Conservation (phyloP, 176 grass and related monocot genomes). For the Lolium multiflorum region DNA sequence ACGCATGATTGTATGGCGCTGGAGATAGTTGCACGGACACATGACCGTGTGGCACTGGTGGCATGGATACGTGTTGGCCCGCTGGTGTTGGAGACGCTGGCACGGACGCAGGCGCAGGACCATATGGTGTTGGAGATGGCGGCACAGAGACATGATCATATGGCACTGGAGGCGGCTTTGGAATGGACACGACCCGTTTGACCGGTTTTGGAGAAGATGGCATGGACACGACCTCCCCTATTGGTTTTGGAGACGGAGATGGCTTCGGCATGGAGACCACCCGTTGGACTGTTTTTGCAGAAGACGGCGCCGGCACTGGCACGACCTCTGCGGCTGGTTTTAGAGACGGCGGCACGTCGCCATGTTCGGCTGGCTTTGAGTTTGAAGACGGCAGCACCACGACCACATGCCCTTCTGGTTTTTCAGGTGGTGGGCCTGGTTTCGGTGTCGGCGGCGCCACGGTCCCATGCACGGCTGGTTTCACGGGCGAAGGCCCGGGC, state of each 20-base stretch:
- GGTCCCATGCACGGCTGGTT: neutral
- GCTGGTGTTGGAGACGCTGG: too few species aligned
- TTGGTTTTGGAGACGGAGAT: neutral
- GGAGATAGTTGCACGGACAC: too few species aligned
- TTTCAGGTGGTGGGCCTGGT: neutral
- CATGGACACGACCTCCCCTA: neutral
- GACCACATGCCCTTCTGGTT: neutral
- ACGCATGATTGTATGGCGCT: too few species aligned
- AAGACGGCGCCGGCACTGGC: neutral
- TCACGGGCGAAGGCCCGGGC: neutral
- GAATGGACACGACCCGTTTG: slow-evolving; percentile 13
- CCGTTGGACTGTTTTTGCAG: neutral
- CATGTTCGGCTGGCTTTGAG: neutral
- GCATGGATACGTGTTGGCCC: too few species aligned
- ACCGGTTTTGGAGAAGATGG: neutral
- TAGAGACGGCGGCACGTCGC: neutral
- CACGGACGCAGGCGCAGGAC: too few species aligned
- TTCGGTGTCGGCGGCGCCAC: neutral
- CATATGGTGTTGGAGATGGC: too few species aligned
- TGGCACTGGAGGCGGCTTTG: too few species aligned
- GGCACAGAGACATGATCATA: too few species aligned
- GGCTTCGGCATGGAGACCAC: neutral
- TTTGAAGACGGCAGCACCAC: neutral
- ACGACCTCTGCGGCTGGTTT: neutral
- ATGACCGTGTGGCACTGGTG: too few species aligned